A percentile compares a stretch with the other conserved stretches of the same genome.
Evolutionary conservation across 176 grass and related monocot species (phyloP).

Genomic region (Triticum timopheevii): DNA sequence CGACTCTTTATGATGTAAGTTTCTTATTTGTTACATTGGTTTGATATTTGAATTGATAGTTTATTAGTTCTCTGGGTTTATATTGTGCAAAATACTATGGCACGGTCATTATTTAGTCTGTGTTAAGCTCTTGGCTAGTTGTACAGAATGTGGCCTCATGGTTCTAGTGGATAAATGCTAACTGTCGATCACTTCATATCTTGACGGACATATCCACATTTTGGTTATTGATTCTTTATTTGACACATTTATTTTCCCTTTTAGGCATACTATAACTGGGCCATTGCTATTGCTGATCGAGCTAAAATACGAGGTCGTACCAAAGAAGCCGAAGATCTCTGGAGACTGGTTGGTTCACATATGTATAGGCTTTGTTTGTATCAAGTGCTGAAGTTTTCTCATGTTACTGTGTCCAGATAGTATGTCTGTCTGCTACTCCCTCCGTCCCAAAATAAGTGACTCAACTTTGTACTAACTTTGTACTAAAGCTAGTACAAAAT

Average conservation of each 20-base stretch:
- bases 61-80: not conserved
- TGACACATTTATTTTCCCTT: slow-evolving; percentile 24
- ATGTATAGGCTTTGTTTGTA: slow-evolving; percentile 10
- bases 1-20: slow-evolving; percentile 95
- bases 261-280: slow-evolving; percentile 99
- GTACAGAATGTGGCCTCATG: slow-evolving; percentile 11
- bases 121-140: slow-evolving; percentile 12
- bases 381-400: not conserved
- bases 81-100: not conserved
- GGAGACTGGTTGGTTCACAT: slow-evolving; percentile 81
- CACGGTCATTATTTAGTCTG: not conserved
- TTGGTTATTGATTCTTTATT: not conserved
- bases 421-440: slow-evolving; percentile 21
- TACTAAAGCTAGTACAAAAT: too few relatives aligned
- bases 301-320: slow-evolving; percentile 98
- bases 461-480: too few relatives aligned
- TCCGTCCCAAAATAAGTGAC: too few relatives aligned
- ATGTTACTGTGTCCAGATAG: not conserved
- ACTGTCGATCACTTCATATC: not conserved
- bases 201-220: slow-evolving; percentile 1
- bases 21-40: slow-evolving; percentile 11
- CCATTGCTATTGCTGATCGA: slow-evolving; percentile 99
- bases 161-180: slow-evolving; percentile 1
- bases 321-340: slow-evolving; percentile 98
- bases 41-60: not conserved